Base-by-base conservation (phyloP, 2,329 filamentous ascomycete species). In the Zasmidium angulare region DNA sequence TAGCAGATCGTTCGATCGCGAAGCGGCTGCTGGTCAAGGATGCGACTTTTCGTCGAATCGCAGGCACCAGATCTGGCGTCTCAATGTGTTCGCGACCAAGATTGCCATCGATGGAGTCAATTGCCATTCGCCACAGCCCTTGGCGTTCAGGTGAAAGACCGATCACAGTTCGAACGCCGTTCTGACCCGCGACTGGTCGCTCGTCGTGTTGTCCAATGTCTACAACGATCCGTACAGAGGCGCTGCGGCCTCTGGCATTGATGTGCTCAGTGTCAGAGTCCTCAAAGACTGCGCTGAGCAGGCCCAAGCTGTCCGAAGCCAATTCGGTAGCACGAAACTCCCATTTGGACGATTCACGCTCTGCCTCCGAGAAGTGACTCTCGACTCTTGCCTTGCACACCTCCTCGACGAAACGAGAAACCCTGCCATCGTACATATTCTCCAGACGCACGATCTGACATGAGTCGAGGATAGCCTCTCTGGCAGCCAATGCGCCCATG, bases 301-400 rank as follows among this genome's bases (percentile, higher is more conserved):
- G 73, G 50, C 77, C 81, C 23, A 85, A 72, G 55, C 79, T 88
- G 40, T 80, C 81, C n/a, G 75, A 69, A 6, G 83, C 81, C 72
- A 86, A 83, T 59, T 82, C 84, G 14, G 86, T 83, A 20, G 87
- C 89, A 40, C 91, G 85, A 29, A 96, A 83, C 29, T 89, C 89
- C 92, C 91, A 97, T 67, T 84, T 86, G 17, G 87, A 82, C 59
- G 88, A 85, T 73, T 96, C 91, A 59, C 93, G 86, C 77, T 96
- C 91, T n/a, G 79, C 74, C 72, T 96, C 92, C 0, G 89, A 79
- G 69, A 96, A 96, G 11, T 93, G 85, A 4, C 87, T 89, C 75
- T 97, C 93, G 14, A 97, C 86, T 64, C 88, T 86, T 9, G 93
- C 92, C 76, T 93, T 96, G 50, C 87, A 86, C 12, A 97, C 82